Evolutionary conservation across 1,139 yeast species (phyloP).

Genomic region (Kodamaea derodonti): DNA sequence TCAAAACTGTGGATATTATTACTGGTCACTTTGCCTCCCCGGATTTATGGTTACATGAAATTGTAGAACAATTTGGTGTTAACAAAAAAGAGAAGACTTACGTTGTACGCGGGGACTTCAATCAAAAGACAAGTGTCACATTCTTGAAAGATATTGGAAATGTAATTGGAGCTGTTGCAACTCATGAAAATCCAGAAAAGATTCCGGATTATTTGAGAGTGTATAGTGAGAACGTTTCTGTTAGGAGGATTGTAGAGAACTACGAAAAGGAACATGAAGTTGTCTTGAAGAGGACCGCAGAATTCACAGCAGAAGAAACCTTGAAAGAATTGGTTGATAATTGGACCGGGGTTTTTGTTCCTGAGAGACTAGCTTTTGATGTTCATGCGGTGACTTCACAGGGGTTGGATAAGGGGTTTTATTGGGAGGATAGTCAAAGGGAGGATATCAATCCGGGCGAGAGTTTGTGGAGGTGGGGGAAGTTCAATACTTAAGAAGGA

Average conservation of each 20-base stretch:
- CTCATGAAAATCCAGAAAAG: conserved; percentile 32
- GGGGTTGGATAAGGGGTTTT: conserved; percentile 17
- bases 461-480: conserved; percentile 51
- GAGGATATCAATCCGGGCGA: conserved; percentile 56
- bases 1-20: conserved; percentile 49
- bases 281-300: conserved; percentile 25
- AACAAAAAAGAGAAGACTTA: conserved; percentile 31
- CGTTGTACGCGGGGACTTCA: conserved; percentile 41
- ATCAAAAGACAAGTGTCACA: conserved; percentile 29
- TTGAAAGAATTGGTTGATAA: conserved; percentile 26
- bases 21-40: conserved; percentile 44
- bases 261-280: conserved; percentile 42
- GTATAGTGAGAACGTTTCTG: conserved; percentile 37
- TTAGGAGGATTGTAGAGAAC: conserved; percentile 34
- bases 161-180: conserved; percentile 31
- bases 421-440: conserved; percentile 30
- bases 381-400: no score
- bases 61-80: conserved; percentile 36
- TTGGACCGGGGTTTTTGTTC: no score
- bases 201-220: conserved; percentile 48
- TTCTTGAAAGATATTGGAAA: conserved; percentile 47
- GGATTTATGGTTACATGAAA: conserved; percentile 32
- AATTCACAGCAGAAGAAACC: conserved; percentile 27
- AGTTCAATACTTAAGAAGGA: no score
- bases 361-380: no score